Evolutionary conservation across 2,329 filamentous ascomycete genomes (phyloP), one percentile per base, ranked within the genome.

Genomic region (Pseudogymnoascus sp.): DNA sequence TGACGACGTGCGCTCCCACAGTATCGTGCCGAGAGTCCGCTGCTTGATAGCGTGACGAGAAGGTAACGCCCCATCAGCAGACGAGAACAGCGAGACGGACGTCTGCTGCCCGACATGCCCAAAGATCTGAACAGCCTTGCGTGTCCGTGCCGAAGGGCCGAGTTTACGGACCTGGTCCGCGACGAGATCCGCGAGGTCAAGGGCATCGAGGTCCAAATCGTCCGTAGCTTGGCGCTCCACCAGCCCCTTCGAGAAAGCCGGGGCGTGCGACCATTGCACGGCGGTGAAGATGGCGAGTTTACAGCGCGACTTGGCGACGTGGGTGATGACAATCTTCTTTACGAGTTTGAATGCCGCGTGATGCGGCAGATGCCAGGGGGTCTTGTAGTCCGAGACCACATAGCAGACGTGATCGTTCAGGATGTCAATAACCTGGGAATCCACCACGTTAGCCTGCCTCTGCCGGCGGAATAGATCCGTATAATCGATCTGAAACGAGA

Each of bases 301-400:
- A 75, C 91, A 96, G 74, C 89, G 92, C 11, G 90, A 92, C 77
- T 97, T 97, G 61, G 91, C 87, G 65, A 93, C 83, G 72, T 97
- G 91, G 2, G 95, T 97, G 66, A 99, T 95, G 67, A 97, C 91
- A 66, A 96, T 87, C 76, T 96, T 97, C 68, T 86, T 93, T 64
- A 96, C 85, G 21, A 97, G 79, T 69, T 88, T 88, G 76, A 97
- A 96, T 61, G 86, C 83, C 59, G 86, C 81, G 62, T 88, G 85
- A 72, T 92, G 88, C 11, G 95, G 95, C 38, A 97, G 81, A 77
- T 96, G 91, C 91, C 91, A 74, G 7, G 84, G 82, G 17, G 82
- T 86, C 73, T 83, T 85, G 71, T 78, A 78, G 67, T 87, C 82
- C 9, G 81, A 83, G 50, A 88, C 83, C 35, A 87, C 84, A 69